Base-by-base conservation (phyloP, 2,329 filamentous ascomycete genomes). In the Geoglossum cookeanum region DNA sequence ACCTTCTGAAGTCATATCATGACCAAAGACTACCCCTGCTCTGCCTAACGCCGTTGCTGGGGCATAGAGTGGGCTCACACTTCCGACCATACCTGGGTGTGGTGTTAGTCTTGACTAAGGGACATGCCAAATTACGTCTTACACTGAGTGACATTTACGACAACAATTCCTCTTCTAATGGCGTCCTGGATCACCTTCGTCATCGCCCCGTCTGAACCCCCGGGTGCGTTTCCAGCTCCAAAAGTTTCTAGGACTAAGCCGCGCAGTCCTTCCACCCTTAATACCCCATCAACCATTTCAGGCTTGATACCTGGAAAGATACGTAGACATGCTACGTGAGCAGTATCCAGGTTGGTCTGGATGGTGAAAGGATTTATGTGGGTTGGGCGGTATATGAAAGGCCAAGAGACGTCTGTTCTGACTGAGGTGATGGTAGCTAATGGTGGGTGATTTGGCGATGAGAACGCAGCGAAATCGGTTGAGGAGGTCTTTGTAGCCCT, bases 131-230 rank as follows among this genome's bases (percentile, higher is more conserved):
- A 56, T 68, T 68, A 61, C 65, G 71, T 15, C 63, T 83, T 78
- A 75, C 90, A 96, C 72, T 96, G 90, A 55, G 87, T 94, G 59
- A 96, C 83, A 66, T 94, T 95, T 62, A 95, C 87, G 59, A 96
- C 83, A 59, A 92, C 81, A 61, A 92, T 83, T 42, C 87, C 89
- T 59, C 87, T 79, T 65, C 83, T 75, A 45, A 94, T 87, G 27
- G 87, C 89, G 48, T 81, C 79, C 17, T 80, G 78, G 64, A 95
- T 81, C 54, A 91, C 85, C 57, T 81, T 81, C 15, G 85, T 89
- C 67, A 95, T 78, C 55, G 80, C 82, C 58, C 86, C 86, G 66
- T 92, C 86, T 53, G 83, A 77, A 33, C 87, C 88, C 44, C 84
- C 85, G 2, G 90, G 90, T 9, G 90, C 85, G 70, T 95, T 96